phyloP scores from a whole-genome alignment of 2,329 filamentous ascomycete species.

The Scedosporium minutisporum region DNA sequence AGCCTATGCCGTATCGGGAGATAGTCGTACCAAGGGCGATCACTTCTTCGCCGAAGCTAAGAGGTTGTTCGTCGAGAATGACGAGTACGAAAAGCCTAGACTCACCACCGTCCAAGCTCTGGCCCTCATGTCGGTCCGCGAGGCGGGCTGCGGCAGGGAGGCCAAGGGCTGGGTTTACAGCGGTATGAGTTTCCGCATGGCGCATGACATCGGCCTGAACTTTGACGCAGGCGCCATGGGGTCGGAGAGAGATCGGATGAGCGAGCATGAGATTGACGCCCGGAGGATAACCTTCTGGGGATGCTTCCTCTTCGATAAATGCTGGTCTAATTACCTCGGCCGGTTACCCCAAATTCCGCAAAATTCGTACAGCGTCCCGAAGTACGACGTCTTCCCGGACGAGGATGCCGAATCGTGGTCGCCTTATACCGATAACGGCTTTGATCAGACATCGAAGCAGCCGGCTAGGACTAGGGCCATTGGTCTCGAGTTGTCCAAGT shows the following conservation, averaged over 20 bases:
- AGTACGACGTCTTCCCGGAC: constrained; percentile 80
- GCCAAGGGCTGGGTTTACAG: constrained; percentile 98
- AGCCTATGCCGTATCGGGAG: constrained; percentile 60
- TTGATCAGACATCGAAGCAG: constrained; percentile 62
- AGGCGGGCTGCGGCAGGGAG: constrained; percentile 88
- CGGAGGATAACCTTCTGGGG: constrained; percentile 93
- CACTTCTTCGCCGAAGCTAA: constrained; percentile 96
- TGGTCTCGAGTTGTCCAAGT: constrained; percentile 67
- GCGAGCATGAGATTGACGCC: constrained; percentile 80
- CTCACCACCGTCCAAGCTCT: constrained; percentile 88
- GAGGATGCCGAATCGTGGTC: constrained; percentile 84
- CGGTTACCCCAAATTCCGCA: constrained; percentile 78
- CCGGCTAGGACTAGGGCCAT: constrained; percentile 75
- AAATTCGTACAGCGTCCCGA: constrained; percentile 72
- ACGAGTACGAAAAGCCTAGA: constrained; percentile 83
- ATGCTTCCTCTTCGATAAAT: constrained; percentile 97
- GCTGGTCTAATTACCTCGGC: constrained; percentile 95
- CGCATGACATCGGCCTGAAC: constrained; percentile 84
- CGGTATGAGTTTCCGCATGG: constrained; percentile 98
- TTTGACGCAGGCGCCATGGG: constrained; percentile 64
- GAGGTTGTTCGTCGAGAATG: constrained; percentile 76
- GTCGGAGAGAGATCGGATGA: constrained; percentile 46
- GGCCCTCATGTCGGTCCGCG: constrained; percentile 89
- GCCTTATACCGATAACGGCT: constrained; percentile 78
- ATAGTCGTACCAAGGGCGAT: constrained; percentile 81